Evolutionary conservation across 805 yeast genomes (phyloP).

Genomic region (Wickerhamiella dianesei): DNA sequence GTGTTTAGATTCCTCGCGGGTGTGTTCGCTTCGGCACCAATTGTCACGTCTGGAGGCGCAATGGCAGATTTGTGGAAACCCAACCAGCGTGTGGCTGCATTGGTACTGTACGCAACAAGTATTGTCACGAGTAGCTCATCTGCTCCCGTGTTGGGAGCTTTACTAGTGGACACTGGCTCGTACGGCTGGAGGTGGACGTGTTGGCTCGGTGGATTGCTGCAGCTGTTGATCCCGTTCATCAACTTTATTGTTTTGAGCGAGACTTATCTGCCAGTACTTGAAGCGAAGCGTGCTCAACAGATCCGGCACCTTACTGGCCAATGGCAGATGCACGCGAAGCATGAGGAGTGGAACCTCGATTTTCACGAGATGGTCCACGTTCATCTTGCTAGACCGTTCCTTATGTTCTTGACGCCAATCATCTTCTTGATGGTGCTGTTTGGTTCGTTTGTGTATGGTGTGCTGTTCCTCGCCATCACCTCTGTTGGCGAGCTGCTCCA

Average conservation of each 20-base stretch:
- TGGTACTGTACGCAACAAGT: conserved; percentile 36
- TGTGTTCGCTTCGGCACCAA: conserved; percentile 49
- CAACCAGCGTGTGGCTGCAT: conserved; percentile 39
- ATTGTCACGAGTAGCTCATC: conserved; percentile 32
- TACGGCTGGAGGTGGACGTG: conserved; percentile 48
- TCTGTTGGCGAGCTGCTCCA: conserved; percentile 29
- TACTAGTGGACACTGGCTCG: conserved; percentile 27
- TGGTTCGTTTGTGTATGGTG: conserved; percentile 33
- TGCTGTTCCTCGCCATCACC: conserved; percentile 31
- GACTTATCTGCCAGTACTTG: conserved; percentile 33
- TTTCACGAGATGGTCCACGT: conserved; percentile 55
- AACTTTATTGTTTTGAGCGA: conserved; percentile 29
- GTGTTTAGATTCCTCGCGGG: conserved; percentile 43
- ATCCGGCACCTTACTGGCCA: conserved; percentile 69
- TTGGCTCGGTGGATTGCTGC: conserved; percentile 37
- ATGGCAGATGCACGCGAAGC: conserved; percentile 75
- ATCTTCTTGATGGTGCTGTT: conserved; percentile 29
- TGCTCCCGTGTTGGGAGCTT: conserved; percentile 34
- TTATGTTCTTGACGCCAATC: conserved; percentile 46
- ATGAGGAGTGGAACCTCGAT: conserved; percentile 68
- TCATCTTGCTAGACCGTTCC: conserved; percentile 68
- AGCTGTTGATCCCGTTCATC: conserved; percentile 24
- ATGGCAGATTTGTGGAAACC: conserved; percentile 47
- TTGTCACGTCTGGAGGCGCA: conserved; percentile 50
- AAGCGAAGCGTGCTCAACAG: conserved; percentile 49